Evolutionary conservation across 768 basidiomycete species (phyloP).

Genomic region (Plicaturopsis crispa): DNA sequence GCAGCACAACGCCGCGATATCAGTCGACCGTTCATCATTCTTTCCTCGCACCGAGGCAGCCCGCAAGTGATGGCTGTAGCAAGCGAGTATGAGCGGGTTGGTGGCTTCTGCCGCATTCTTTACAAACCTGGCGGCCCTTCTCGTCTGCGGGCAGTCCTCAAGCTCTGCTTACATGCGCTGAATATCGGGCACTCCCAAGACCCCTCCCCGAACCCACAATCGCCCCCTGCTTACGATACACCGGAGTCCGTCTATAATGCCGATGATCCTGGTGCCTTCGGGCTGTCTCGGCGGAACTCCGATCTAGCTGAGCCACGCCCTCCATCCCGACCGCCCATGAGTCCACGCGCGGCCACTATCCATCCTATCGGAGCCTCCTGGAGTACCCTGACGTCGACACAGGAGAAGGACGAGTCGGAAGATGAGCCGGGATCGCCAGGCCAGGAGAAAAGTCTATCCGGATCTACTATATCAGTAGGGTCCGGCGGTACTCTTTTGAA

Average conservation of each 20-base stretch:
- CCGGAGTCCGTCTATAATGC: not conserved
- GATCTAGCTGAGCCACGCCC: conserved; percentile 8
- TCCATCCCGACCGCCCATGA: conserved; percentile 41
- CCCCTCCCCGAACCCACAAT: conserved; percentile 16
- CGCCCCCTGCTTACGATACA: conserved; percentile 10
- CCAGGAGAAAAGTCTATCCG: conserved; percentile 9
- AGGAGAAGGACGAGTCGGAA: conserved; percentile 25
- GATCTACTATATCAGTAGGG: conserved; percentile 46
- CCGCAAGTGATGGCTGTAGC: conserved; percentile 53
- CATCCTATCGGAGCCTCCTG: conserved; percentile 30
- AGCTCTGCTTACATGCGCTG: conserved; percentile 50
- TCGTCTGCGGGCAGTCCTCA: conserved; percentile 58
- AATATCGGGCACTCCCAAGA: conserved; percentile 32
- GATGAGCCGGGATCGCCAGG: not conserved
- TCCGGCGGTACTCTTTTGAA: conserved; percentile 62
- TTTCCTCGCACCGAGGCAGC: conserved; percentile 66
- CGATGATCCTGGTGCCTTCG: not conserved
- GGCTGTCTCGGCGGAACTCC: not conserved
- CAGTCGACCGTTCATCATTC: conserved; percentile 62
- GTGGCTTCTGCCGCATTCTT: conserved; percentile 83
- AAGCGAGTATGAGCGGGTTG: conserved; percentile 67
- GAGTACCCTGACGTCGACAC: conserved; percentile 23
- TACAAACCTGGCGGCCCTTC: conserved; percentile 88
- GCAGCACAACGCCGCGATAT: conserved; percentile 53
- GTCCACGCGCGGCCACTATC: conserved; percentile 42